Evolutionary conservation across 257 asterid species (phyloP).

Genomic region (Linaria vulgaris): DNA sequence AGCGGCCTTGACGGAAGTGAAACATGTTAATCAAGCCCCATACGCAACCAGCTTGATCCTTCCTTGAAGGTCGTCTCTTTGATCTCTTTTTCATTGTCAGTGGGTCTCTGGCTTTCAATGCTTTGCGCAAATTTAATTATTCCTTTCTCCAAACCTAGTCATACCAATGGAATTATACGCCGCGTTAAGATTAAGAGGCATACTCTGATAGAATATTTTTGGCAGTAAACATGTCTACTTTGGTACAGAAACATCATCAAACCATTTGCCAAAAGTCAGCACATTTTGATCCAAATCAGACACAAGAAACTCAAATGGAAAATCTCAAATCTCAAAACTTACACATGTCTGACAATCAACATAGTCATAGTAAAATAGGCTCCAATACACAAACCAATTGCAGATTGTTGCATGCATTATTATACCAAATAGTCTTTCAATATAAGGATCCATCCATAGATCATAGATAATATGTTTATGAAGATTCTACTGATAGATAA

Average conservation of each 20-base stretch:
- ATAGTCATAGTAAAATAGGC: neutral
- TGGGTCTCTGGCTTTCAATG: conserved; percentile 23
- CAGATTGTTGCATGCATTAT: conserved; percentile 21
- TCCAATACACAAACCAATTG: conserved; percentile 12
- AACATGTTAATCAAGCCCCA: conserved; percentile 78
- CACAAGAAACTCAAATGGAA: neutral
- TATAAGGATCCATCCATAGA: conserved; percentile 6
- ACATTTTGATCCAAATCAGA: neutral
- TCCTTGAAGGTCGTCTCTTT: conserved; percentile 48
- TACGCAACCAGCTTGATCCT: conserved; percentile 77
- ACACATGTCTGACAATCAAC: neutral
- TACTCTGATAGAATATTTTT: conserved; percentile 7
- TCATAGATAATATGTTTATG: neutral
- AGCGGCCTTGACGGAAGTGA: conserved; percentile 74
- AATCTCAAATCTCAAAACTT: neutral
- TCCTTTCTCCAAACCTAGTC: conserved; percentile 29
- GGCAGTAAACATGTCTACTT: neutral
- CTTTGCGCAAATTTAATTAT: conserved; percentile 24
- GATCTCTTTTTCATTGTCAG: conserved; percentile 75
- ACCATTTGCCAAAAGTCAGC: neutral
- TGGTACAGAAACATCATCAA: neutral
- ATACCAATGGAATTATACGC: conserved; percentile 12
- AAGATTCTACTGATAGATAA: neutral
- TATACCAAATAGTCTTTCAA: conserved; percentile 17
- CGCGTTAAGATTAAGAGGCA: neutral